These are phyloP conservation scores for Candida glucosophila DNA, from an alignment of 1,139 yeast species.

Conservation along the genomic window DNA sequence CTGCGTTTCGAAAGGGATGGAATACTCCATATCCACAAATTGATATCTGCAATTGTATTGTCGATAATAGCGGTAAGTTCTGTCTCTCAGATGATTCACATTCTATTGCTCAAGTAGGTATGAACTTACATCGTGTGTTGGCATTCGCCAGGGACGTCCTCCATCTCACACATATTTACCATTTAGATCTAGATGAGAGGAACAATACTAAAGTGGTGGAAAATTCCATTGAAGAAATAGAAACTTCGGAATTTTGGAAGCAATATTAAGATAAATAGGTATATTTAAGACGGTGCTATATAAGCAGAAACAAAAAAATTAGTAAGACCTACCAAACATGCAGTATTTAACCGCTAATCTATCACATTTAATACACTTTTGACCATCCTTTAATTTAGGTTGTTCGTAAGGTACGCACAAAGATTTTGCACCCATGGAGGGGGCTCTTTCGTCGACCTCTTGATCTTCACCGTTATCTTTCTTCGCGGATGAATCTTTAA, in stretches of 20 bases:
- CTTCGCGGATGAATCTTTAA: constrained; percentile 86
- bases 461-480: constrained; percentile 74
- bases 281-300: constrained; percentile 1
- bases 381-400: constrained; percentile 69
- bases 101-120: constrained; percentile 69
- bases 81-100: constrained; percentile 93
- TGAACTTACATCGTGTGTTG: constrained; percentile 57
- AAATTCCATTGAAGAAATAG: constrained; percentile 16
- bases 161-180: constrained; percentile 40
- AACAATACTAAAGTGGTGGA: constrained; percentile 15
- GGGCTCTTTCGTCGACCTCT: constrained; percentile 91
- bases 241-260: constrained; percentile 12
- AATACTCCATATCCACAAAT: constrained; percentile 68
- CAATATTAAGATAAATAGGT: constrained; percentile 3
- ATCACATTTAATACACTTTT: constrained; percentile 83
- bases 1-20: constrained; percentile 91
- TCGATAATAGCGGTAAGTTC: constrained; percentile 47
- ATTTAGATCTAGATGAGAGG: constrained; percentile 40
- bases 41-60: constrained; percentile 52
- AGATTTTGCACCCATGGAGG: constrained; percentile 99
- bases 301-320: constrained; percentile 6
- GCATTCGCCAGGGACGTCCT: constrained; percentile 40
- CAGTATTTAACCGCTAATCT: constrained; percentile 69
- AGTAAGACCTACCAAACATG: constrained; percentile 95
- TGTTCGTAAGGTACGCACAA: constrained; percentile 94